A percentile compares a stretch with the other conserved stretches of the same genome.
Evolutionary conservation across 2,329 filamentous ascomycete species (phyloP).

Genomic region (Penicillium oxalicum): DNA sequence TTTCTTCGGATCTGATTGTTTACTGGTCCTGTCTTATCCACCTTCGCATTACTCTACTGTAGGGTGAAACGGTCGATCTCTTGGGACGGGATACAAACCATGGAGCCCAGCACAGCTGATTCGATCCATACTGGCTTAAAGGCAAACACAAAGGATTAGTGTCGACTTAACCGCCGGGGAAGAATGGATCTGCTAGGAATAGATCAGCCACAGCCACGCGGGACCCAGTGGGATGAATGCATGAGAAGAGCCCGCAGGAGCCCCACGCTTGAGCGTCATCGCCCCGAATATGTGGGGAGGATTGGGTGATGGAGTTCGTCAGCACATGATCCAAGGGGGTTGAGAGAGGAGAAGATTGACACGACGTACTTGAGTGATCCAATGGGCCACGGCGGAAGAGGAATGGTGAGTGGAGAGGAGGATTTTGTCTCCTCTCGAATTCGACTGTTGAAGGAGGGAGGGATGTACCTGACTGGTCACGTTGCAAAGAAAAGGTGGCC

Average conservation of each 20-base stretch:
- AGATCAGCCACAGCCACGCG: constrained; percentile 19
- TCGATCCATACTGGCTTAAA: constrained; percentile 1
- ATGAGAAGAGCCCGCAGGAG: constrained; percentile 8
- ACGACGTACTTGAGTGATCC: too few species aligned
- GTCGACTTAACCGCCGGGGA: constrained; percentile 14
- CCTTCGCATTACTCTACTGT: constrained; percentile 2
- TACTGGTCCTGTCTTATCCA: too few species aligned
- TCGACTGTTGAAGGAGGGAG: too few species aligned
- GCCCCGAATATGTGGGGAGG: constrained; percentile 9
- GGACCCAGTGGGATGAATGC: constrained; percentile 12
- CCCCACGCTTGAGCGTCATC: constrained; percentile 22
- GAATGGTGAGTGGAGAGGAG: too few species aligned
- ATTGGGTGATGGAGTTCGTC: constrained; percentile 10
- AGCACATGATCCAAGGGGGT: too few species aligned
- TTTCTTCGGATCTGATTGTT: neutral
- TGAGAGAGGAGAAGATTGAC: too few species aligned
- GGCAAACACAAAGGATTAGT: constrained; percentile 3
- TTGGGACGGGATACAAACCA: constrained; percentile 6
- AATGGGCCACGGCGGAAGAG: too few species aligned
- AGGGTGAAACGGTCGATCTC: constrained; percentile 12
- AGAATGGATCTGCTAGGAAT: constrained; percentile 6
- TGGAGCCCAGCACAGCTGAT: constrained; percentile 5
- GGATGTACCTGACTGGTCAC: neutral
- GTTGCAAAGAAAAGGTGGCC: constrained; percentile 8
- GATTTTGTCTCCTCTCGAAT: too few species aligned